Evolutionary conservation across 2,329 filamentous ascomycete genomes (phyloP).

Genomic region (Dothideomycetes sp.): DNA sequence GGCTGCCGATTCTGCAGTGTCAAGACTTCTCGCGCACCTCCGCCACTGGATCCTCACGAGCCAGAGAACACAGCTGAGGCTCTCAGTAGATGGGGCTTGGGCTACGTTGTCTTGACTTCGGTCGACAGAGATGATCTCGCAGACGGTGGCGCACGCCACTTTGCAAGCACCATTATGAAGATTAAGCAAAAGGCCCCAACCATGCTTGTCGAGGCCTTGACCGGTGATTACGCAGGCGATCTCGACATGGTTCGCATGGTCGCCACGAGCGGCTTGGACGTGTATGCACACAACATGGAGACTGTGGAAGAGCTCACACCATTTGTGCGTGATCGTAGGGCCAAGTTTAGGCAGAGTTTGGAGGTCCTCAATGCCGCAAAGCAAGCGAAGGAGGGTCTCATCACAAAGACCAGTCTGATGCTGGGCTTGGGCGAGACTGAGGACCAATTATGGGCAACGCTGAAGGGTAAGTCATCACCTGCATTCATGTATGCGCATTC

Average conservation of each 20-base stretch:
- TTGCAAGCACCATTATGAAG: constrained; percentile 84
- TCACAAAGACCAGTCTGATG: constrained; percentile 99
- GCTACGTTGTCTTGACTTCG: constrained; percentile 87
- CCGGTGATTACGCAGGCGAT: constrained; percentile 79
- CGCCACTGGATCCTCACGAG: constrained; percentile 87
- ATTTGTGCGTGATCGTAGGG: constrained; percentile 77
- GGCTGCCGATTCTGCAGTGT: constrained; percentile 96
- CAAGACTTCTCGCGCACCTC: constrained; percentile 67
- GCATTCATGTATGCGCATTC: background rate
- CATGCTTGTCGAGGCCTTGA: constrained; percentile 72
- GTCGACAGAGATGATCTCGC: constrained; percentile 88
- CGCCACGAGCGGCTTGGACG: constrained; percentile 79
- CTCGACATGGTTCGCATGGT: constrained; percentile 78
- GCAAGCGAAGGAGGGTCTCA: constrained; percentile 60
- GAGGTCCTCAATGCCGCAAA: constrained; percentile 74
- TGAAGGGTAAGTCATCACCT: constrained; percentile 45
- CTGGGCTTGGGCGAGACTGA: constrained; percentile 88
- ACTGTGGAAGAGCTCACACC: constrained; percentile 86
- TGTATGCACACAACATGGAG: constrained; percentile 96
- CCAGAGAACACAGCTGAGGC: constrained; percentile 96
- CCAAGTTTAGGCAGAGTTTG: constrained; percentile 79
- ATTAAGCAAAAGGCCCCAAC: constrained; percentile 68
- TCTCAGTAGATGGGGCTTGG: constrained; percentile 80
- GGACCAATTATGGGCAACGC: constrained; percentile 66
- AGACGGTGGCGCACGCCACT: constrained; percentile 81